These are phyloP conservation scores for Xylaria multiplex DNA, from an alignment of 2,329 filamentous ascomycete genomes.

Conservation along the genomic window DNA sequence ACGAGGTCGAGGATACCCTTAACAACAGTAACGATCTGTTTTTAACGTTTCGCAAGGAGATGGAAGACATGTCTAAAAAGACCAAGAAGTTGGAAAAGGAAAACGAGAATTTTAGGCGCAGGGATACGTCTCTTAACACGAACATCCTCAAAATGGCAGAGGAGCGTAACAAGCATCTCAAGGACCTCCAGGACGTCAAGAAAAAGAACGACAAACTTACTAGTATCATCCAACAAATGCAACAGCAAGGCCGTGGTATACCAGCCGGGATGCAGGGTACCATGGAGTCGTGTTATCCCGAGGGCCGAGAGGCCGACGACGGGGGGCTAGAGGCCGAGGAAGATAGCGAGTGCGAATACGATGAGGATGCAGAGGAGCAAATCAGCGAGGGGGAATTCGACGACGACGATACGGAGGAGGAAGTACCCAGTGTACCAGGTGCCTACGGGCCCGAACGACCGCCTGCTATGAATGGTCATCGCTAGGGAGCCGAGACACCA, in stretches of 20 bases:
- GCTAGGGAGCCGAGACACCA: slow-evolving; percentile 43
- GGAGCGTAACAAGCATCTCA: slow-evolving; percentile 80
- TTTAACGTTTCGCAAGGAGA: slow-evolving; percentile 95
- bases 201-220: slow-evolving; percentile 92
- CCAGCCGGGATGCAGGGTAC: slow-evolving; percentile 71
- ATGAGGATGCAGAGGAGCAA: slow-evolving; percentile 64
- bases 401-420: slow-evolving; percentile 65
- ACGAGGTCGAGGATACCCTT: slow-evolving; percentile 95
- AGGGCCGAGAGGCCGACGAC: slow-evolving; percentile 72
- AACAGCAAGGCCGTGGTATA: slow-evolving; percentile 86
- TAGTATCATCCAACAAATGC: slow-evolving; percentile 95
- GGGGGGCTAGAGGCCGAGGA: slow-evolving; percentile 71
- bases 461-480: slow-evolving; percentile 48
- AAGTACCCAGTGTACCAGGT: slow-evolving; percentile 48
- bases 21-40: slow-evolving; percentile 99
- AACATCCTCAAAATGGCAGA: slow-evolving; percentile 98
- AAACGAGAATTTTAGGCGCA: slow-evolving; percentile 88
- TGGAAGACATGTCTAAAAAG: slow-evolving; percentile 99
- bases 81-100: slow-evolving; percentile 97
- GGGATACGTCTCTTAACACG: slow-evolving; percentile 91
- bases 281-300: slow-evolving; percentile 69
- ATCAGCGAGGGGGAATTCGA: slow-evolving; percentile 54
- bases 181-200: slow-evolving; percentile 80
- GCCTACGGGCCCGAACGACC: slow-evolving; percentile 47
- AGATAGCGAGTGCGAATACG: slow-evolving; percentile 70